Evolutionary conservation across 768 basidiomycete species (phyloP), one percentile per base, ranked within the genome.

Genomic region (Amylocystis lapponica): DNA sequence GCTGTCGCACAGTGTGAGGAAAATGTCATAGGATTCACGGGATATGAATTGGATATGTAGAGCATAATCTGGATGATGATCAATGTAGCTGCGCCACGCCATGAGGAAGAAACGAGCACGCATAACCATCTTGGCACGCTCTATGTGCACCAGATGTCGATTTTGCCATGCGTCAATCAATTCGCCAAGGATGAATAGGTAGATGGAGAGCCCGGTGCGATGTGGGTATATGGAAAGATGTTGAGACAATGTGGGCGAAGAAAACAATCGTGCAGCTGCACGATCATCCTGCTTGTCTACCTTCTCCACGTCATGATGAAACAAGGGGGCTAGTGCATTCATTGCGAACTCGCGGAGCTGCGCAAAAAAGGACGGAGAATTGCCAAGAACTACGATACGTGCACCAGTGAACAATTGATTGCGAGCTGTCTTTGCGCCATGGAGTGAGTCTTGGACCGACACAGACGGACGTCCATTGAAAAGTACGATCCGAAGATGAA

Each of bases 271-370:
- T 3, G 60, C 42, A 0, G 71, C 72, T 0, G 71, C 71, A 45
- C 53, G 58, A 46, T 75, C 69, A 50, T 75, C 73, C 56, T 75
- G 70, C 0, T 61, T 48, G 41, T 75, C 70, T 0, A 70, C 22
- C 34, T 64, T 64, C n/a, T 66, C 61, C 1, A 74, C 64, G 46
- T 68, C 66, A 0, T 59, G 58, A n/a, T 30, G 27, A n/a, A n/a
- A n/a, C n/a, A n/a, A n/a, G n/a, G n/a, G n/a, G n/a, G n/a, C n/a
- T n/a, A n/a, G n/a, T n/a, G n/a, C n/a, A n/a, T n/a, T n/a, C n/a
- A n/a, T n/a, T n/a, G n/a, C n/a, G n/a, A n/a, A n/a, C n/a, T n/a
- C n/a, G n/a, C n/a, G n/a, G n/a, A n/a, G n/a, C n/a, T n/a, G n/a
- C n/a, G n/a, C n/a, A n/a, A n/a, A n/a, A n/a, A n/a, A n/a, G n/a